These are phyloP conservation scores for Castanopsis chinensis DNA, from an alignment of 306 rosid species.

Conservation along the genomic window DNA sequence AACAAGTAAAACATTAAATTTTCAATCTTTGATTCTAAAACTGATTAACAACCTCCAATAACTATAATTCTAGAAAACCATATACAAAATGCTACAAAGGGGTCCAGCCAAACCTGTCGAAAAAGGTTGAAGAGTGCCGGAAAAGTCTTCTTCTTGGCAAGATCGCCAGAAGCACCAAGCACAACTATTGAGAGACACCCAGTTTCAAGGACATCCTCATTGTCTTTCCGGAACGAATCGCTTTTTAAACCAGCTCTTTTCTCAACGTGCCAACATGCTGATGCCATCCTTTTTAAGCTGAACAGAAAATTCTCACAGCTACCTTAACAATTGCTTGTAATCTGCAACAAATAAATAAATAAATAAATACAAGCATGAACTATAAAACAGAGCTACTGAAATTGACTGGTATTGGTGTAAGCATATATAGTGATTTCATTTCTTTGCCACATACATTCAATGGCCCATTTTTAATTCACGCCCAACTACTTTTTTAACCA, in stretches of 20 bases:
- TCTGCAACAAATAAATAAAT: neutral
- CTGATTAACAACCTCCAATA: neutral
- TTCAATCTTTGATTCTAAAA: neutral
- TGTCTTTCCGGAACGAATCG: constrained; percentile 45
- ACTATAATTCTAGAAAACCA: neutral
- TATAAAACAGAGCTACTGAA: neutral
- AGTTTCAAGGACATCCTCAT: constrained; percentile 49
- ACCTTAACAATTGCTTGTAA: constrained; percentile 18
- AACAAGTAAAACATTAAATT: neutral
- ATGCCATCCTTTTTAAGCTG: constrained; percentile 48
- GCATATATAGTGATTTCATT: neutral
- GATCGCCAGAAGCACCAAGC: constrained; percentile 99
- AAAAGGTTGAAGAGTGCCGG: constrained; percentile 89
- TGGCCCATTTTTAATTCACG: neutral
- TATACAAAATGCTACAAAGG: neutral
- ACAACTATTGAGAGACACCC: constrained; percentile 80
- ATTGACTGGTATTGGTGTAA: neutral
- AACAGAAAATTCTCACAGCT: constrained; percentile 13
- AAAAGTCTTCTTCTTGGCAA: constrained; percentile 97
- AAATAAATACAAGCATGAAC: neutral
- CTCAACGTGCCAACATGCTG: constrained; percentile 62
- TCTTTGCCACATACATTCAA: neutral
- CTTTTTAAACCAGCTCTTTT: constrained; percentile 25
- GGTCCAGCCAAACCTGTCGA: constrained; percentile 51
- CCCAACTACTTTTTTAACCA: neutral